These are phyloP conservation scores for Filosporella fistucella DNA, from an alignment of 495 filamentous ascomycete genomes.

Conservation along the genomic window DNA sequence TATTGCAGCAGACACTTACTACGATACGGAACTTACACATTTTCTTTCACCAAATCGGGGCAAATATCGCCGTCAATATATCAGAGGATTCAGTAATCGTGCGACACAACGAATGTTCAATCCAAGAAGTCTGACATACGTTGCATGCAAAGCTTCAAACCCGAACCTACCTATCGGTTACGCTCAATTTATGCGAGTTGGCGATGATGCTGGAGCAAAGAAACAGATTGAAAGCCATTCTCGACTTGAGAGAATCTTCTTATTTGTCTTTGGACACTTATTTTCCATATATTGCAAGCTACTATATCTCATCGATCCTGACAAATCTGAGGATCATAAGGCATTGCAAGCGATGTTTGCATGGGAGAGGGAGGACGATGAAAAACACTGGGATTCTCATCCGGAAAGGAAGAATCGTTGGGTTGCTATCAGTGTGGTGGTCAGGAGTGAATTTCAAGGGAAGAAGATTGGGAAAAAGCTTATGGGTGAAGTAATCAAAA, in stretches of 20 bases:
- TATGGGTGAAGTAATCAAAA: conserved; percentile 17
- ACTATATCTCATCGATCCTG: neutral
- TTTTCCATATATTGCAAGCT: neutral
- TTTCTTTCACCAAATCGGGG: conserved; percentile 13
- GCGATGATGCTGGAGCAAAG: conserved; percentile 15
- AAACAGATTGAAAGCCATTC: neutral
- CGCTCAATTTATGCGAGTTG: conserved; percentile 16
- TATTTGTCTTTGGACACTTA: conserved; percentile 5
- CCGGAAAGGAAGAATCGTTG: conserved; percentile 17
- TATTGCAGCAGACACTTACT: conserved; percentile 15
- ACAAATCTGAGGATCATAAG: conserved; percentile 3
- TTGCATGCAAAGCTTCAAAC: conserved; percentile 1
- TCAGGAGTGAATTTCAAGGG: conserved; percentile 13
- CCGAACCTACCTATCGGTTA: conserved; percentile 7
- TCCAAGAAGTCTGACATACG: conserved; percentile 5
- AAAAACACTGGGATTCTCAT: conserved; percentile 7
- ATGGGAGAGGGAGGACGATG: neutral
- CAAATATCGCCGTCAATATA: conserved; percentile 6
- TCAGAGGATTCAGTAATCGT: conserved; percentile 5
- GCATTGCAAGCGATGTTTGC: neutral
- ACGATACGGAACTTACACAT: neutral
- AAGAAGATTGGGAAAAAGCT: conserved; percentile 19
- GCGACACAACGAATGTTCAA: conserved; percentile 1
- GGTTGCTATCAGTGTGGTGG: conserved; percentile 17
- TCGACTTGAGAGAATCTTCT: neutral